Conservation (phyloP, 768 basidiomycete species). For the Gloeophyllum trabeum region DNA sequence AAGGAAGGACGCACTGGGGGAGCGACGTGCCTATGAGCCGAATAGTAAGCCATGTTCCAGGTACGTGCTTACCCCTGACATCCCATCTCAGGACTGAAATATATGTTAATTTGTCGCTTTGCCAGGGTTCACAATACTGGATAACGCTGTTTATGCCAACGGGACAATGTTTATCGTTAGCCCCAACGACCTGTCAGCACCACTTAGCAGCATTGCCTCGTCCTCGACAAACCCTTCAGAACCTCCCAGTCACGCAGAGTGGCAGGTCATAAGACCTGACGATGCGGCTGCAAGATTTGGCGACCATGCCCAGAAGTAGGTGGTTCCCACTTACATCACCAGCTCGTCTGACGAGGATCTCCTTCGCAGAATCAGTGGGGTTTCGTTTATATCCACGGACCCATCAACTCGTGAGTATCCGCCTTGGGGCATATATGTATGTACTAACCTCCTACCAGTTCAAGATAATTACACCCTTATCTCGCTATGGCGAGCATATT, state of each 20-base stretch:
- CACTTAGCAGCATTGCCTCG: conserved; percentile 40
- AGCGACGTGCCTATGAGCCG: conserved; percentile 41
- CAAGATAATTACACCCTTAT: conserved; percentile 63
- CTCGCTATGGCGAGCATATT: conserved; percentile 49
- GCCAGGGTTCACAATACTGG: conserved; percentile 77
- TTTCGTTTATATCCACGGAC: conserved; percentile 58
- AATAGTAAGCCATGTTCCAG: conserved; percentile 55
- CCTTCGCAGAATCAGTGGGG: conserved; percentile 36
- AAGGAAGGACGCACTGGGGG: conserved; percentile 47
- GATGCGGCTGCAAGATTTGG: conserved; percentile 41
- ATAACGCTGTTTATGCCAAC: conserved; percentile 68
- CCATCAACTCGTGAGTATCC: conserved; percentile 29
- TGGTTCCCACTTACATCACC: conserved; percentile 9
- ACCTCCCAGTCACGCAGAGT: conserved; percentile 38
- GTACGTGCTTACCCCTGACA: conserved; percentile 22
- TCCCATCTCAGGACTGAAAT: conserved; percentile 1
- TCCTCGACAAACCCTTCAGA: conserved; percentile 21
- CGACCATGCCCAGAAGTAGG: conserved; percentile 39
- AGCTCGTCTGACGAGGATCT: conserved; percentile 3
- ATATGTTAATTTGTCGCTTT: conserved; percentile 3
- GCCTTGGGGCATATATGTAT: conserved; percentile 6
- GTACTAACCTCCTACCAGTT: too few relatives aligned
- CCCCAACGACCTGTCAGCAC: conserved; percentile 52
- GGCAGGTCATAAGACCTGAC: conserved; percentile 44
- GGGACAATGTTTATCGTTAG: conserved; percentile 68